Evolutionary conservation across 768 basidiomycete genomes (phyloP), one percentile per base, ranked within the genome.

Genomic region (Tricholoma furcatifolium): DNA sequence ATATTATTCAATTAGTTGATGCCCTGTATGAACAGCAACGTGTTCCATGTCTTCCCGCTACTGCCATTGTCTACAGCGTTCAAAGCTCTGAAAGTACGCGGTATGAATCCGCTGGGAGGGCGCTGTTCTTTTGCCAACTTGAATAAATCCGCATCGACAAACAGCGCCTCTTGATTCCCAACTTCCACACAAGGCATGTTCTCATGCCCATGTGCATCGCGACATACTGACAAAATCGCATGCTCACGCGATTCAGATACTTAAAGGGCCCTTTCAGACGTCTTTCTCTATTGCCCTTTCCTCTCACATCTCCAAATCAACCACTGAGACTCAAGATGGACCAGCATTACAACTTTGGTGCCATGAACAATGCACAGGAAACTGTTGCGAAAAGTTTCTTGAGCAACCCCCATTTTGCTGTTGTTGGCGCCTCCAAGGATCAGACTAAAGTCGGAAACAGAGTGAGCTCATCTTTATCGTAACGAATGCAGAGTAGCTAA

Each of bases 361-460:
- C 38, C 21, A 55, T 59, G 47, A 53, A 50, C 21, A 43, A 52
- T 30, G 62, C 57, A 18, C 61, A 63, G 52, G 63, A 42, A 20
- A 32, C 70, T 56, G 61, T 72, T 39, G 75, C 84, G 53, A 79
- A 80, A 52, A 71, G 76, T 59, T 93, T 93, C 69, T 65, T 93
- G 38, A 72, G 79, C 7, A 79, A 82, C 11, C 74, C 85, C 6
- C 64, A 73, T 55, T 94, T 78, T 51, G 92, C 90, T 30, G 91
- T 93, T 23, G 82, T 91, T 12, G 91, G 92, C 20, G 90, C 90
- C 4, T 92, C 88, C 40, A 91, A 84, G 56, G 86, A 93, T 68
- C 76, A 80, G 61, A 74, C 73, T 51, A 93, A 93, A 72, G 90
- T 75, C 64, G 91, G 92, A 27, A 90, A 88, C 50, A 88, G 83